Evolutionary conservation across 805 yeast species (phyloP).

Genomic region (Hanseniaspora valbyensis): DNA sequence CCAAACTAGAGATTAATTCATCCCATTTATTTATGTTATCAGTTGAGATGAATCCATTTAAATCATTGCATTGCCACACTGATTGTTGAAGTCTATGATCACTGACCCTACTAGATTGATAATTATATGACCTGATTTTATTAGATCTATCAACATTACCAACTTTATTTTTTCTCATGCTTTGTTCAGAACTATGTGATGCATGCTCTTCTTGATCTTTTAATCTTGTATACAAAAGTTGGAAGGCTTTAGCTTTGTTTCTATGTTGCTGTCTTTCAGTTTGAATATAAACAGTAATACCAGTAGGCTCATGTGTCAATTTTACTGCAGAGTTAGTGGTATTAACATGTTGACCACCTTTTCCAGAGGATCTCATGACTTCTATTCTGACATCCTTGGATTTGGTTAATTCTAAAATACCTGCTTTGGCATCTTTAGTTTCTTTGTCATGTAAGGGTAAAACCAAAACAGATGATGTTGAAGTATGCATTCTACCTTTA

Average conservation of each 20-base stretch:
- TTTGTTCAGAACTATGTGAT: slow-evolving; percentile 38
- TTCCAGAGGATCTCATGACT: slow-evolving; percentile 94
- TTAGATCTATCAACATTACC: slow-evolving; percentile 82
- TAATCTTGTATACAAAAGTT: slow-evolving; percentile 66
- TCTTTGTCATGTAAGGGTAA: slow-evolving; percentile 56
- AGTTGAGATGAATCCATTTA: slow-evolving; percentile 7
- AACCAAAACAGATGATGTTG: slow-evolving; percentile 92
- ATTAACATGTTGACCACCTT: slow-evolving; percentile 97
- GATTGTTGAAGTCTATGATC: slow-evolving; percentile 52
- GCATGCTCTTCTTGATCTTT: slow-evolving; percentile 64
- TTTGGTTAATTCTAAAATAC: slow-evolving; percentile 24
- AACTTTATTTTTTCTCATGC: slow-evolving; percentile 70
- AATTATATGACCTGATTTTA: slow-evolving; percentile 87
- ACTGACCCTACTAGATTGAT: slow-evolving; percentile 82
- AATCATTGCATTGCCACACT: slow-evolving; percentile 8
- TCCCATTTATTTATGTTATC: slow-evolving; percentile 13
- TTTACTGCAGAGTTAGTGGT: slow-evolving; percentile 96
- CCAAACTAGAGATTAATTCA: not conserved
- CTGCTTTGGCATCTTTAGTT: slow-evolving; percentile 31
- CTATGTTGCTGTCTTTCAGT: slow-evolving; percentile 92
- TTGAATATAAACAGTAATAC: slow-evolving; percentile 79
- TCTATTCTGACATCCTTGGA: slow-evolving; percentile 87
- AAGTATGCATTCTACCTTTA: slow-evolving; percentile 89
- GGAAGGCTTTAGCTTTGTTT: slow-evolving; percentile 85
- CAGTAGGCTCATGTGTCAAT: slow-evolving; percentile 82